Conservation (phyloP, 306 rosid species). For the Glycine latifolia region DNA sequence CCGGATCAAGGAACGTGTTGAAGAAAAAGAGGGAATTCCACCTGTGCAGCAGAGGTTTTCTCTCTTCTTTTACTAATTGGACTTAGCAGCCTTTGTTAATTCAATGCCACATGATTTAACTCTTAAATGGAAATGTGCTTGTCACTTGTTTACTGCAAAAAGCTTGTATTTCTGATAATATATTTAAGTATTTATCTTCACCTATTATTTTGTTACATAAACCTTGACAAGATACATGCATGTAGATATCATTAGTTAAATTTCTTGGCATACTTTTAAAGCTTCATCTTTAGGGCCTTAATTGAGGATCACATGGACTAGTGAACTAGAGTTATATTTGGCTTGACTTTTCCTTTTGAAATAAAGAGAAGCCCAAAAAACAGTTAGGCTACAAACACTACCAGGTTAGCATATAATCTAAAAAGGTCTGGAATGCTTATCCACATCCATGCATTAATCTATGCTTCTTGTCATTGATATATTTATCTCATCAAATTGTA, state of each 20-base stretch:
- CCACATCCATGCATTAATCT: background rate
- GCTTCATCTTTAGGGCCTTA: background rate
- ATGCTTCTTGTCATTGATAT: constrained; percentile 29
- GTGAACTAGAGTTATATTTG: background rate
- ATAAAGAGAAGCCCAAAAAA: too few relatives aligned
- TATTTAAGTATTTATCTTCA: background rate
- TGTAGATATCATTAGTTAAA: constrained; percentile 28
- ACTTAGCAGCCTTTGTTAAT: constrained; percentile 3
- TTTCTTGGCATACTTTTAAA: too few relatives aligned
- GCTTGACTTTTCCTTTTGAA: too few relatives aligned
- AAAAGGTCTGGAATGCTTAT: background rate
- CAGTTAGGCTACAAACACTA: too few relatives aligned
- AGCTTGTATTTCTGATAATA: constrained; percentile 16
- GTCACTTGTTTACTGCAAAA: constrained; percentile 25
- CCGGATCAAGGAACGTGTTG: constrained; percentile 93
- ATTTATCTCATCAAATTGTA: background rate
- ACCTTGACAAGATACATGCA: constrained; percentile 18
- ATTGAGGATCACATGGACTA: background rate
- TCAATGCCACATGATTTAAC: constrained; percentile 12
- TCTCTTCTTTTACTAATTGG: constrained; percentile 11
- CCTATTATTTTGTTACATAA: constrained; percentile 6
- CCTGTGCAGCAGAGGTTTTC: constrained; percentile 96
- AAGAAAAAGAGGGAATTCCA: constrained; percentile 99
- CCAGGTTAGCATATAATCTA: too few relatives aligned
- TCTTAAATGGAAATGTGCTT: constrained; percentile 13